Conservation (phyloP, 1,284 basidiomycete species). For the Inonotus hispidus region DNA sequence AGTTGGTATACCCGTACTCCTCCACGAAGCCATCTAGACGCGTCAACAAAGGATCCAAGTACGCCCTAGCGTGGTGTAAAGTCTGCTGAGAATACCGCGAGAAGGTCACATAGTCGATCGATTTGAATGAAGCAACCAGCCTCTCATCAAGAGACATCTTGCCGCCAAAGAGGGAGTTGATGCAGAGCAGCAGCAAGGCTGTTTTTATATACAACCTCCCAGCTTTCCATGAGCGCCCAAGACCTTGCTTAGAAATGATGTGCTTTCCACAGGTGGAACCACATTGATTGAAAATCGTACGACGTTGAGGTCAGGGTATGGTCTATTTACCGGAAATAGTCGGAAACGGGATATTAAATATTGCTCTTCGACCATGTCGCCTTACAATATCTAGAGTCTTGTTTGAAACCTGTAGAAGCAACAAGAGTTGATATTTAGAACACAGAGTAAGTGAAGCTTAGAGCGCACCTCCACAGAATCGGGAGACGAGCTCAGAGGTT, state of each 20-base stretch:
- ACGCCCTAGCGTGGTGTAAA: background rate
- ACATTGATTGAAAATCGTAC: background rate
- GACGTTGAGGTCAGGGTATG: background rate
- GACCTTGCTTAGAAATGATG: background rate
- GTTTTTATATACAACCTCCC: background rate
- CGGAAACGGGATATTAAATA: background rate
- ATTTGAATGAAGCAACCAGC: background rate
- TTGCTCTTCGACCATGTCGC: background rate
- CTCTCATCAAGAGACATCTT: background rate
- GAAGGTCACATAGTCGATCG: background rate
- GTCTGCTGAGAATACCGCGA: constrained; percentile 1
- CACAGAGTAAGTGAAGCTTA: background rate
- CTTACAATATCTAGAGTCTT: background rate
- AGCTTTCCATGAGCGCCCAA: background rate
- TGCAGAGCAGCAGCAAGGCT: background rate
- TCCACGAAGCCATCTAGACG: background rate
- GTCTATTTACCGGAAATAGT: background rate
- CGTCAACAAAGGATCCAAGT: constrained; percentile 7
- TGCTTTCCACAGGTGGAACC: background rate
- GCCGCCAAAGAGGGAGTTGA: background rate
- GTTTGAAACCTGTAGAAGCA: background rate
- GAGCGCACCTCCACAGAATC: background rate
- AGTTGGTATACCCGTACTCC: background rate
- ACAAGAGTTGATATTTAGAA: background rate
- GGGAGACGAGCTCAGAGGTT: too few species aligned